phyloP scores from a whole-genome alignment of 2,329 filamentous ascomycete genomes.

The Eurotiales sp. region DNA sequence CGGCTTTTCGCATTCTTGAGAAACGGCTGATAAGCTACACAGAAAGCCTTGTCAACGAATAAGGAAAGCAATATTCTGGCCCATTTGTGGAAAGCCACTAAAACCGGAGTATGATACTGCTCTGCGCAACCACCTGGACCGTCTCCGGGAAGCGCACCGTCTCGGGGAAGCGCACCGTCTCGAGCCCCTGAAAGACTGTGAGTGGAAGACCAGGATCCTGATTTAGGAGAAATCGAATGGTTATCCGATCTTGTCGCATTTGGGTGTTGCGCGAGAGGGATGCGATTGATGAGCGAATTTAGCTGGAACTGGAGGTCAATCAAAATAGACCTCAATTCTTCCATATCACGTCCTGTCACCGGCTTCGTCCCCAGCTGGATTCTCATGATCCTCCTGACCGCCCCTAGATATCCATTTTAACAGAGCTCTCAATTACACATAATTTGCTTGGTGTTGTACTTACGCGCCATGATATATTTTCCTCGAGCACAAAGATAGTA shows the following conservation, averaged over 20 bases:
- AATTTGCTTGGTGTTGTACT: conserved; percentile 17
- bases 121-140: conserved; percentile 35
- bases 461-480: conserved; percentile 45
- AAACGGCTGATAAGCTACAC: conserved; percentile 47
- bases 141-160: conserved; percentile 31
- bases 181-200: conserved; percentile 23
- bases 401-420: conserved; percentile 24
- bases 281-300: conserved; percentile 41
- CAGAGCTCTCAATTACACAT: not conserved
- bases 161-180: conserved; percentile 30
- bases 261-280: conserved; percentile 31
- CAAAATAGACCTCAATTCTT: conserved; percentile 40
- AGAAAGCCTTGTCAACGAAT: conserved; percentile 46
- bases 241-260: conserved; percentile 9
- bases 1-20: conserved; percentile 47
- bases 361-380: conserved; percentile 45
- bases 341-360: conserved; percentile 42
- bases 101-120: conserved; percentile 42
- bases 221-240: conserved; percentile 19
- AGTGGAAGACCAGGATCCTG: conserved; percentile 26
- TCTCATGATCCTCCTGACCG: conserved; percentile 41
- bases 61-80: conserved; percentile 42
- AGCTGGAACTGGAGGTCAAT: conserved; percentile 40
- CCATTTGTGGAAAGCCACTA: conserved; percentile 46
- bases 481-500: conserved; percentile 42